Base-by-base conservation (phyloP, 805 yeast genomes). In the Candida krabiensis region DNA sequence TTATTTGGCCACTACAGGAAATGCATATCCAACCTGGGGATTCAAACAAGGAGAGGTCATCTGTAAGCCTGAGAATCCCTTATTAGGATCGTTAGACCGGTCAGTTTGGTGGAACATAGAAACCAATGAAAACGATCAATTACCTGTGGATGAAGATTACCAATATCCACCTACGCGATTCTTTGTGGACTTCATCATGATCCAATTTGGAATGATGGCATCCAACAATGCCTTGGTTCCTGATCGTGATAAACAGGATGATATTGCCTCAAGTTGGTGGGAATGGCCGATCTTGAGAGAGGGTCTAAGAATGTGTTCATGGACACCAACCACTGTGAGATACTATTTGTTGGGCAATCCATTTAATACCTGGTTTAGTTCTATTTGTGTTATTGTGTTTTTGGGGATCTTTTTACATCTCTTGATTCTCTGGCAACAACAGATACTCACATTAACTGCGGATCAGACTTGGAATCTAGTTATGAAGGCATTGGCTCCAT, bases 11-110 rank as follows among this genome's bases (percentile, higher is more conserved):
- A 86, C 91, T 11, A 74, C 93, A 9, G 97, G 96, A 30, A 66
- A 70, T 49, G 60, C 77, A 17, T 80, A 90, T 57, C 99, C 99
- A 14, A 80, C 79, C 13, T 93, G 99, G 99, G 99, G 99, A 15
- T 93, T 91, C 76, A 79, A 88, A 60, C 99, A 93, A 70, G 96
- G 96, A 46, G 95, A 86, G 61, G 86, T 86, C 28, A 76, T 80
- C 6, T 86, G 95, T 61, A 77, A 77, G 47, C 55, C 67, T 5
- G 61, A 76, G 0, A 67, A 80, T 37, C 30, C 38, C 12, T 13
- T 49, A 1, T 17, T 37, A 5, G 46, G 52, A 9, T 42, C 38
- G 12, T 33, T 42, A 4, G 88, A 84, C 59, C 77, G 79, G 55
- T 69, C 74, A 38, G 79, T 89, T 7, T 80, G 86, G 83, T 86